These are phyloP conservation scores for Acacia acuminata DNA, from an alignment of 306 rosid species.

Conservation along the genomic window DNA sequence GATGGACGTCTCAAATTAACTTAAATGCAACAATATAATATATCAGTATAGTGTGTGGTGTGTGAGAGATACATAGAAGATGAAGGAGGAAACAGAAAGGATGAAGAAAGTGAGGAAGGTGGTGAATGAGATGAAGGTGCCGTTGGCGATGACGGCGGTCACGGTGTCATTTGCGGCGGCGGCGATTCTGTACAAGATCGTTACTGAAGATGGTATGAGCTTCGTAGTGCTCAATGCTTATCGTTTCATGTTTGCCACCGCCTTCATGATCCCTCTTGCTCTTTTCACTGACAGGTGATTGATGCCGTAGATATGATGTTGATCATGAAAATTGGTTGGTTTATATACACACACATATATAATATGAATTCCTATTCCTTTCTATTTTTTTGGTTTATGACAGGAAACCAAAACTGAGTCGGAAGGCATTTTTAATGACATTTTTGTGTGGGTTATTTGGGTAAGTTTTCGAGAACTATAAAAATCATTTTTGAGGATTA, in stretches of 20 bases:
- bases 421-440: constrained; percentile 40
- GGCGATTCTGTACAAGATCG: constrained; percentile 38
- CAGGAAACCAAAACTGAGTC: constrained; percentile 55
- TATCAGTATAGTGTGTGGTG: background rate
- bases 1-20: no score
- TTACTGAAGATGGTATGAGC: constrained; percentile 41
- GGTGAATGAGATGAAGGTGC: constrained; percentile 15
- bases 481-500: background rate
- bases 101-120: background rate
- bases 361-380: background rate
- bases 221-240: constrained; percentile 43
- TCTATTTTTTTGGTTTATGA: background rate
- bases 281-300: constrained; percentile 34
- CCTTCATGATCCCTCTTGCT: constrained; percentile 45
- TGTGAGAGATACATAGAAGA: background rate
- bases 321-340: no score
- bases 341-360: no score
- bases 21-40: background rate
- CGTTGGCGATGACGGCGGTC: constrained; percentile 33
- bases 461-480: constrained; percentile 24
- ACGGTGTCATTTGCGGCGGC: constrained; percentile 4
- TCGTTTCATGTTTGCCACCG: constrained; percentile 49
- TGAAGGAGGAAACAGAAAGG: background rate
- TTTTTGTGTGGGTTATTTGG: constrained; percentile 60
- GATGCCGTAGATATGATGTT: no score